Conservation (phyloP, 2,329 filamentous ascomycete species). For the Raffaelea arxii region DNA sequence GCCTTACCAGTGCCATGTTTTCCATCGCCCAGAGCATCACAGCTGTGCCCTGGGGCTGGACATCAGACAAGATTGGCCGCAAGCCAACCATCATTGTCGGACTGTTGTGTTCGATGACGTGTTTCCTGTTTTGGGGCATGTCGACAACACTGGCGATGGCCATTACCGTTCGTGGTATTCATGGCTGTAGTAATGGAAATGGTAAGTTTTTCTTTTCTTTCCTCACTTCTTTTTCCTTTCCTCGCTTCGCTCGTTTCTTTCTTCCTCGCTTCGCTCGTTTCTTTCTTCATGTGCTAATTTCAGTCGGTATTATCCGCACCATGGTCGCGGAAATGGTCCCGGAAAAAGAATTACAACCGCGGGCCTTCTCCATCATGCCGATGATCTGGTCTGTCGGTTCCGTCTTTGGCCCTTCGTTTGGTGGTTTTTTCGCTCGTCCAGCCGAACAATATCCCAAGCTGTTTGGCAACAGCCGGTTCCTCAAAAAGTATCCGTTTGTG, state of each 20-base stretch:
- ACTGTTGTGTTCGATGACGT: conserved; percentile 68
- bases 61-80: conserved; percentile 69
- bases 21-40: conserved; percentile 62
- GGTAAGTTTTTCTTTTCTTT: conserved; percentile 28
- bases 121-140: conserved; percentile 75
- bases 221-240: neutral
- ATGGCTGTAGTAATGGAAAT: conserved; percentile 81
- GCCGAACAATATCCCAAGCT: conserved; percentile 61
- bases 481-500: conserved; percentile 70
- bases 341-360: conserved; percentile 74
- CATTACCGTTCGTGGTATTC: conserved; percentile 64
- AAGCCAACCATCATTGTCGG: conserved; percentile 73
- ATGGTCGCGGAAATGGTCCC: conserved; percentile 92
- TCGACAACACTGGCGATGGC: conserved; percentile 73
- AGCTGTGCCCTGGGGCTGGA: conserved; percentile 65
- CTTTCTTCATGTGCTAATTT: neutral
- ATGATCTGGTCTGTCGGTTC: conserved; percentile 79
- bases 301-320: conserved; percentile 81
- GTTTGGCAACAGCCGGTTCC: conserved; percentile 58
- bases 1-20: conserved; percentile 62
- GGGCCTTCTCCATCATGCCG: conserved; percentile 89
- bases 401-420: conserved; percentile 80
- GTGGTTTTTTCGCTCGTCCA: conserved; percentile 77
- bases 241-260: too few species aligned
- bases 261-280: neutral